phyloP scores from a whole-genome alignment of 352 stramenopile species.

The Globisporangium irregulare region DNA sequence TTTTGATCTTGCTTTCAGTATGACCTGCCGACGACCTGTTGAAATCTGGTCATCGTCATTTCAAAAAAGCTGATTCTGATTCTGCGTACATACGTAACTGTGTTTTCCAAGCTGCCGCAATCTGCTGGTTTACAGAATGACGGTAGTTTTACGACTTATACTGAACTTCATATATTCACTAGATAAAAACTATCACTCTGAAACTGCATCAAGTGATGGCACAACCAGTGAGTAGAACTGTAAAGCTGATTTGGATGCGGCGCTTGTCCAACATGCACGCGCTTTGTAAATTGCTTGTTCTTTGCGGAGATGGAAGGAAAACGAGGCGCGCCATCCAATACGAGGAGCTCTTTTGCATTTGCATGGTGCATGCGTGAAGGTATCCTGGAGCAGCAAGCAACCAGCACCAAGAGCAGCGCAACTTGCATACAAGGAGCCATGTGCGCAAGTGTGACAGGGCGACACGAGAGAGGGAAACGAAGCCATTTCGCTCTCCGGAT shows the following conservation, averaged over 20 bases:
- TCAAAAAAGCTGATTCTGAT: too few relatives aligned
- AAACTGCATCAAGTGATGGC: constrained; percentile 7
- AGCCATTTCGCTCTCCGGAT: not conserved
- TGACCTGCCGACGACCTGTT: too few relatives aligned
- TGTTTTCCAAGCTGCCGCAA: not conserved
- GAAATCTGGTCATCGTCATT: not conserved
- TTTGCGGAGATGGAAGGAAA: not conserved
- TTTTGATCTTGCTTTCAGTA: constrained; percentile 1
- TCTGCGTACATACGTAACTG: not conserved
- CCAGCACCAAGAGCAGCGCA: not conserved
- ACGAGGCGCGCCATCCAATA: not conserved
- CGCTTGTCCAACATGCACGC: too few relatives aligned
- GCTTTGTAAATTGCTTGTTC: not conserved
- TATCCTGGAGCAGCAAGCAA: not conserved
- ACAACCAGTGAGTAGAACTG: constrained; percentile 1
- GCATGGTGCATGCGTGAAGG: not conserved
- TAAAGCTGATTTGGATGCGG: not conserved
- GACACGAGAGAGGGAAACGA: not conserved
- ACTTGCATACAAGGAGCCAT: not conserved
- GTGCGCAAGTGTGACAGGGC: not conserved
- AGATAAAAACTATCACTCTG: not conserved
- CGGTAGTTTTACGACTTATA: not conserved
- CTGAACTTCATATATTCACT: not conserved
- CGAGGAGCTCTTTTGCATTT: not conserved
- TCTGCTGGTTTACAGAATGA: not conserved